Base-by-base conservation (phyloP, 331 rosid genomes). In the Erythrophleum ivorense region DNA sequence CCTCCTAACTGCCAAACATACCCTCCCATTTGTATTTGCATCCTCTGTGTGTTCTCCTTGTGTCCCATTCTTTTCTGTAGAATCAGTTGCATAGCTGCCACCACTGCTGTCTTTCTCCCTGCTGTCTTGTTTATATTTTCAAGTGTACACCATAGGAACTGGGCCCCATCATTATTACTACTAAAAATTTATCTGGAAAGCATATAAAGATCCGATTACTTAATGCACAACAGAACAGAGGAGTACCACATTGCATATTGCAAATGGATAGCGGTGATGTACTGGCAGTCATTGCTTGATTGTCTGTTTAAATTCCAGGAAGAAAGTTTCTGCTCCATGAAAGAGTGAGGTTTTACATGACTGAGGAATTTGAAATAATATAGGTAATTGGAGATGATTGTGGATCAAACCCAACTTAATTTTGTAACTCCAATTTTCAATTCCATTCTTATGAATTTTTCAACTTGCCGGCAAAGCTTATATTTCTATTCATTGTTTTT, bases 331-430 rank as follows among this genome's bases (percentile, higher is more conserved):
- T 34, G 3, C 52, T 40, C 33, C 19, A n/a, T 10, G 34, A 83
- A 62, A 53, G 54, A 46, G 24, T 70, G 46, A 49, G 52, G 24
- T 79, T 63, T 63, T 71, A 41, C 50, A 53, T 49, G 74, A 33
- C 75, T 6, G 11, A 18, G 74, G 86, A 33, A 46, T 78, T 78
- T 67, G 38, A 34, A 64, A 55, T 83, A 62, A 54, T 60, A 50
- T 16, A 68, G 66, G 65, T 15, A 76, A 48, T 58, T 70, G 29
- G 34, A 53, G 50, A 38, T 41, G 75, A 69, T 49, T 36, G 29
- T 38, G 45, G 76, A 18, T 62, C 43, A 62, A 62, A 62, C 38
- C 6, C 50, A 21, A 69, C 40, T 3, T 31, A 70, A 64, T 77
- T 58, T 60, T 71, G 52, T 77, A 78, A 9, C 46, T 71, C 62